These are phyloP conservation scores for Elsinoe perseae DNA, from an alignment of 2,329 filamentous ascomycete genomes.

Conservation along the genomic window DNA sequence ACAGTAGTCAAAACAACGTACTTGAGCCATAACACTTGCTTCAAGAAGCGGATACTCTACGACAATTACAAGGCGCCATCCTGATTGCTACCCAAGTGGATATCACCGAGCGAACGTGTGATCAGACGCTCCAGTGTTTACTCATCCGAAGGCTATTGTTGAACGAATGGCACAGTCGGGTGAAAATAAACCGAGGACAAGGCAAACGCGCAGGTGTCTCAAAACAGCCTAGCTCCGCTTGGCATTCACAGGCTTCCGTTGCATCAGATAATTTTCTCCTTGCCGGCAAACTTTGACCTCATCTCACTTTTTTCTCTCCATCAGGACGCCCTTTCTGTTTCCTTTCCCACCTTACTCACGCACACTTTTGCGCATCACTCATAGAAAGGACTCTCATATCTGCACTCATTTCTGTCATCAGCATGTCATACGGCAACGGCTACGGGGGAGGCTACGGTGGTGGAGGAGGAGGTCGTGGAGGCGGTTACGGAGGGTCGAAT, in stretches of 20 bases:
- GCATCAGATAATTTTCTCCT: constrained; percentile 14
- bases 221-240: background rate
- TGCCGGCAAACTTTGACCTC: constrained; percentile 4
- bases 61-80: too few species aligned
- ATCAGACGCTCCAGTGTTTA: too few species aligned
- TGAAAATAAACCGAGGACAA: background rate
- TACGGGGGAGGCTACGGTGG: constrained; percentile 42
- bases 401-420: constrained; percentile 22
- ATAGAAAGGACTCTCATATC: constrained; percentile 20
- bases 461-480: constrained; percentile 33
- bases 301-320: constrained; percentile 4
- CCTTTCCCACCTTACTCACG: background rate
- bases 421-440: constrained; percentile 63
- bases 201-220: background rate
- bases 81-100: too few species aligned
- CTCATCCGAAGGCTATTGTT: too few species aligned
- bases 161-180: too few species aligned
- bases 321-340: background rate
- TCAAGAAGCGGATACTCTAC: too few species aligned
- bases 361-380: constrained; percentile 1
- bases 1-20: too few species aligned
- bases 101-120: too few species aligned
- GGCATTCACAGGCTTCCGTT: background rate
- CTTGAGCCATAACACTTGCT: too few species aligned
- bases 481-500: constrained; percentile 14